Evolutionary conservation across 169 alveolate species (phyloP), one percentile per base, ranked within the genome.

Genomic region (Miamiensis avidus): DNA sequence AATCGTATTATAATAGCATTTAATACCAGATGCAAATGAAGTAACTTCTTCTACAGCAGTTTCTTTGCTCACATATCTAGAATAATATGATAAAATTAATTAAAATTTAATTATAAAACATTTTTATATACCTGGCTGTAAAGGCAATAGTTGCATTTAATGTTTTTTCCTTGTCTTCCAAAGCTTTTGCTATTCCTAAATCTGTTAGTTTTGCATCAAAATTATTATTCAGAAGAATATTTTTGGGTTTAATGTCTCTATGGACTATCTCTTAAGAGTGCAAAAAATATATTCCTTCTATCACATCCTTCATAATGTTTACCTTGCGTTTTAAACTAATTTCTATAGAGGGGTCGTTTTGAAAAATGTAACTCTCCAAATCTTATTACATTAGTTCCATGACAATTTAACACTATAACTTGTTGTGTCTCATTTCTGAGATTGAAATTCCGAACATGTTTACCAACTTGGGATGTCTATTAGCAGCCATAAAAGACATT

Each of bases 111-210:
- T 11, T 11, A 49, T 49, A 11, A 49, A 11, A 11, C n/a, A 74
- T 72, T 65, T 64, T 28, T 73, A 65, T 65, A 49, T 28, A 81
- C 31, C 73, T 81, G 29, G 65, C 73, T n/a, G 85, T 81, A 28
- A 69, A 69, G 15, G 73, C 85, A 81, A 25, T 30, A 28, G 85
- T 81, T 28, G 16, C 29, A 81, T 73, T 81, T 25, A 65, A 29
- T 0, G 69, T 65, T 49, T 33, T 81, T 65, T 34, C 29, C 27
- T 81, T 81, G 31, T 73, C 31, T 64, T 81, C 85, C 72, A 88
- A 76, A 72, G 49, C 82, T 84, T 84, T 88, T 32, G 92, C 85
- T 75, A 88, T 84, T 0, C 92, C 92, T 79, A 88, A 88, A 81
- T 88, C 92, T 64, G 92, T 88, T 81, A 88, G 81, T 88, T 88